phyloP scores from a whole-genome alignment of 2,329 filamentous ascomycete genomes.

The Rutstroemia sp. region DNA sequence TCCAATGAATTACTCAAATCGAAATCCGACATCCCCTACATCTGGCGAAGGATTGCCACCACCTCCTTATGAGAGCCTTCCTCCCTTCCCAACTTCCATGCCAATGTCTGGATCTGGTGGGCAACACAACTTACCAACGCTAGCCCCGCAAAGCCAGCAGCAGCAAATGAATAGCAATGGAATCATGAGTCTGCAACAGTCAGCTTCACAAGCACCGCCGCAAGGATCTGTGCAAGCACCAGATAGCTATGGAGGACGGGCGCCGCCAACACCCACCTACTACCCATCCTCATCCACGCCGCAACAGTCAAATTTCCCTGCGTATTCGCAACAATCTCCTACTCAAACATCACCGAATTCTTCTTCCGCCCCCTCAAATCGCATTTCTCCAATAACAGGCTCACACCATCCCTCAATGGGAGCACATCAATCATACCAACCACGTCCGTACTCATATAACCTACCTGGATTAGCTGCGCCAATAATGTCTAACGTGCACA shows the following conservation, averaged over 20 bases:
- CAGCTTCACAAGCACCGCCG: slow-evolving; percentile 39
- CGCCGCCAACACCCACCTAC: slow-evolving; percentile 49
- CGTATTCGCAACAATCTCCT: slow-evolving; percentile 44
- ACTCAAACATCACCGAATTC: slow-evolving; percentile 37
- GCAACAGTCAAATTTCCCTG: slow-evolving; percentile 39
- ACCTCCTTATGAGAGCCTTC: slow-evolving; percentile 59
- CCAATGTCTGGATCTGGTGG: slow-evolving; percentile 44
- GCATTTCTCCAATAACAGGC: slow-evolving; percentile 33
- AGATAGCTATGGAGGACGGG: slow-evolving; percentile 47
- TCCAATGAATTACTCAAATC: slow-evolving; percentile 43
- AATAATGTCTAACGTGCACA: slow-evolving; percentile 72
- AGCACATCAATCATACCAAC: slow-evolving; percentile 45
- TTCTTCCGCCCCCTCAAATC: slow-evolving; percentile 32
- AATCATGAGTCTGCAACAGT: slow-evolving; percentile 42
- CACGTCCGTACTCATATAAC: slow-evolving; percentile 44
- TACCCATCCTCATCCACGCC: slow-evolving; percentile 47
- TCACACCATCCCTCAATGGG: slow-evolving; percentile 41
- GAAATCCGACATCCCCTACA: slow-evolving; percentile 52
- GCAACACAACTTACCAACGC: slow-evolving; percentile 32
- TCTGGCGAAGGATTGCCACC: slow-evolving; percentile 55
- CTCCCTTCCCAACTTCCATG: slow-evolving; percentile 54
- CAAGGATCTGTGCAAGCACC: slow-evolving; percentile 50
- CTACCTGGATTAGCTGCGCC: slow-evolving; percentile 57
- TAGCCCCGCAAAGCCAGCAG: slow-evolving; percentile 28
- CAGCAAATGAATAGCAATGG: slow-evolving; percentile 35